Base-by-base conservation (phyloP, 345 rosid genomes). In the Brassica incana region DNA sequence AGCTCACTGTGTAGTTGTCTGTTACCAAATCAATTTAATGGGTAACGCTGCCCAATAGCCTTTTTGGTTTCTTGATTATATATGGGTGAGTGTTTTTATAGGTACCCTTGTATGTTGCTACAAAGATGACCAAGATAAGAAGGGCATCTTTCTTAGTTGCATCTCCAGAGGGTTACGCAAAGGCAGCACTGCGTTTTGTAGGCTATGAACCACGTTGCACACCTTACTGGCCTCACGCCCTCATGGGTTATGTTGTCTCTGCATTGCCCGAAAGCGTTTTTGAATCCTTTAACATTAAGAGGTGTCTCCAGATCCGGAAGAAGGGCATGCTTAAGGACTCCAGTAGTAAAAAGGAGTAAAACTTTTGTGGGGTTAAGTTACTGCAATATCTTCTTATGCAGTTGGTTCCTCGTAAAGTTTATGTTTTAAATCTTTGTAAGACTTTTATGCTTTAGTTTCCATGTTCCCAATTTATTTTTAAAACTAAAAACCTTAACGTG, bases 81-180 rank as follows among this genome's bases (percentile, higher is more conserved):
- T 54, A 64, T 66, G 66, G 58, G 20, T 33, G 30, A 38, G 4
- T 77, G 50, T 62, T 33, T 75, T 76, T 58, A 20, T 80, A 92
- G 95, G 90, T 89, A 77, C 97, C 95, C 0, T 80, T 92, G 60
- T 92, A 90, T 8, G 95, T 92, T 50, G 97, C 97, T 27, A 92
- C 97, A 5, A 92, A 90, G 81, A 92, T 92, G 95, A 89, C 97
- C 9, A 84, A 88, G 36, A 89, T 92, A 60, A 90, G 73, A 77
- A 82, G 85, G 76, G 86, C 97, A 33, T 90, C 97, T n/a, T 87
- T 90, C 80, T 85, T 90, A 65, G 88, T 89, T 33, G 95, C 97
- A 67, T 92, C 92, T 5, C 66, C 86, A 8, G 92, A 92, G 9
- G 87, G 88, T 38, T 92, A 92, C 77, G 93, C 91, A 67, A 71